Percentiles rank a stretch among this genome's conserved stretches.
phyloP scores from a whole-genome alignment of 139 green algal genomes.

The Asterochloris erici region DNA sequence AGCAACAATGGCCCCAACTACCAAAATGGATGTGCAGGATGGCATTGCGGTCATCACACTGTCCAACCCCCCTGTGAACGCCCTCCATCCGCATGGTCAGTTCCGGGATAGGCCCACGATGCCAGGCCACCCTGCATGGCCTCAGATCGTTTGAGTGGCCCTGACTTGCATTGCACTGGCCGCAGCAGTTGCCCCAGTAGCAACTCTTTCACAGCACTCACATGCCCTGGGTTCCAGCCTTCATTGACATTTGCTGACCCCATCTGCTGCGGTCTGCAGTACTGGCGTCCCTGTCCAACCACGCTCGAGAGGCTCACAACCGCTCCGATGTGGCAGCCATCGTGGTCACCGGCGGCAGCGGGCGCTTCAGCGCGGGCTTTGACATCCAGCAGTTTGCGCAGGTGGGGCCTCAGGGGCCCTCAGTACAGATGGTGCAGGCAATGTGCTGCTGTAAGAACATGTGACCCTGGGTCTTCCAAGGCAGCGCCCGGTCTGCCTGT shows the following conservation, averaged over 20 bases:
- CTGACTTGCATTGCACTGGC: too few relatives aligned
- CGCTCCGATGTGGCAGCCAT: constrained; percentile 77
- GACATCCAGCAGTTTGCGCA: constrained; percentile 79
- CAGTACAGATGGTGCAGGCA: not conserved
- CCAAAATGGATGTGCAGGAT: constrained; percentile 34
- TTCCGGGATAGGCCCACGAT: not conserved
- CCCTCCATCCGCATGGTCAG: constrained; percentile 79
- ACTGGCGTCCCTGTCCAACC: constrained; percentile 71
- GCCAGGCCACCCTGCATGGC: too few relatives aligned
- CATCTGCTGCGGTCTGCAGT: constrained; percentile 55
- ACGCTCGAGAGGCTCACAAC: constrained; percentile 68
- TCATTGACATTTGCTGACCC: not conserved
- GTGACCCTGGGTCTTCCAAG: too few relatives aligned
- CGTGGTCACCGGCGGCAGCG: constrained; percentile 77
- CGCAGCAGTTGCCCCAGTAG: not conserved
- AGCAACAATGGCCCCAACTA: constrained; percentile 6
- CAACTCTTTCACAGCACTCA: not conserved
- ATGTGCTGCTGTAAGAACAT: too few relatives aligned
- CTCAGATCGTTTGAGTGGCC: too few relatives aligned
- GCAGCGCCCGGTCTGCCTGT: too few relatives aligned
- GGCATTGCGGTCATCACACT: constrained; percentile 90
- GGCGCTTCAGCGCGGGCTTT: constrained; percentile 91
- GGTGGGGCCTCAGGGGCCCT: not conserved
- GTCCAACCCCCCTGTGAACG: constrained; percentile 92
- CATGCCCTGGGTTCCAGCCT: not conserved